These are phyloP conservation scores for Solanum clarkiae DNA, from an alignment of 257 asterid genomes.

Conservation along the genomic window DNA sequence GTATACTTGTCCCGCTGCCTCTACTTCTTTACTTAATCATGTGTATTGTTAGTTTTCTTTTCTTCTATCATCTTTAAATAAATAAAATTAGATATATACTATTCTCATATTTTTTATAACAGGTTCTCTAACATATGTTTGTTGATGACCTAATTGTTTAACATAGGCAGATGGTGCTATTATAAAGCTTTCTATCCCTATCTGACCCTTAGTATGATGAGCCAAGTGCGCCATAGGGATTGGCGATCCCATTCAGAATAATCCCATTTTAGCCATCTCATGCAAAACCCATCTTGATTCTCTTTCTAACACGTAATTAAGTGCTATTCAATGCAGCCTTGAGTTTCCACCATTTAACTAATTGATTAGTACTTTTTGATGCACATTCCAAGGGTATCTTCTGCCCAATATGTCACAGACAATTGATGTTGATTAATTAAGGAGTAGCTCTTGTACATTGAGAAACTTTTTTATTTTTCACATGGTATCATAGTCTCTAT, in stretches of 20 bases:
- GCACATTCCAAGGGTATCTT: not conserved
- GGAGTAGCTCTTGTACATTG: not conserved
- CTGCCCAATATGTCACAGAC: not conserved
- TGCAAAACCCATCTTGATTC: not conserved
- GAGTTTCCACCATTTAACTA: not conserved
- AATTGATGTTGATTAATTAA: not conserved
- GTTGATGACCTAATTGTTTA: not conserved
- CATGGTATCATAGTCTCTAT: not conserved
- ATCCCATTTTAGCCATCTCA: not conserved
- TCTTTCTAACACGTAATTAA: not conserved
- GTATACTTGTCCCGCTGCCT: not conserved
- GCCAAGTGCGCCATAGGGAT: not conserved
- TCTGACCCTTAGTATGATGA: not conserved
- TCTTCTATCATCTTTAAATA: not conserved
- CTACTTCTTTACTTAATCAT: not conserved
- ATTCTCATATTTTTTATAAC: not conserved
- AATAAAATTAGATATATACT: not conserved
- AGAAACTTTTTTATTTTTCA: not conserved
- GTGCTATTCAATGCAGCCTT: not conserved
- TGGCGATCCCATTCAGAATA: not conserved
- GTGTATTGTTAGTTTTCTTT: not conserved
- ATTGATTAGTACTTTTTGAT: not conserved
- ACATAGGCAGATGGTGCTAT: not conserved
- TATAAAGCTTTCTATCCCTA: not conserved
- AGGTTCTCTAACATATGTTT: not conserved